These are phyloP conservation scores for Stagonosporopsis tanaceti DNA, from an alignment of 2,329 filamentous ascomycete genomes.

Conservation along the genomic window DNA sequence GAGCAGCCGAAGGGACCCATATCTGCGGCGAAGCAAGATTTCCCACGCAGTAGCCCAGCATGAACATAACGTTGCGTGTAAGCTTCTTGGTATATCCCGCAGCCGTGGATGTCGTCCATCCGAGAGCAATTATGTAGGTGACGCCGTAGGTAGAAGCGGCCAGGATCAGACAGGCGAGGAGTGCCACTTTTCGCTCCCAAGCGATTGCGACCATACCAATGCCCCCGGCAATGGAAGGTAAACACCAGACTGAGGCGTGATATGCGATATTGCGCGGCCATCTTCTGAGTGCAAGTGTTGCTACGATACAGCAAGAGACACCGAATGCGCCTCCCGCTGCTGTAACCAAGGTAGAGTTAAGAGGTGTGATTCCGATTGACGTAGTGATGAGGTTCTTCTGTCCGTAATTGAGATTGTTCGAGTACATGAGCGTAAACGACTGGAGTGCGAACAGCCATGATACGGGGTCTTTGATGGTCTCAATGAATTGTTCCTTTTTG, in stretches of 20 bases:
- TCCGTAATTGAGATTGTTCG: neutral
- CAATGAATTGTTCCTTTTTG: constrained; percentile 2
- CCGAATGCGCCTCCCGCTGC: neutral
- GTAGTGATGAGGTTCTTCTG: neutral
- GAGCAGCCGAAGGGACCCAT: neutral
- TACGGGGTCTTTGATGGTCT: constrained; percentile 2
- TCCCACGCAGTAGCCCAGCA: constrained; percentile 4
- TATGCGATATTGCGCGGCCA: neutral
- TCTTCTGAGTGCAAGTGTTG: neutral
- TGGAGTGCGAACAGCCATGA: neutral
- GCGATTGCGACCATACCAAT: neutral
- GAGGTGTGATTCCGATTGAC: neutral
- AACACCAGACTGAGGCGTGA: neutral
- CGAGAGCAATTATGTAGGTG: neutral
- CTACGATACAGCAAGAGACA: neutral
- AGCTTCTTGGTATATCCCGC: constrained; percentile 7
- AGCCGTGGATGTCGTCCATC: constrained; percentile 6
- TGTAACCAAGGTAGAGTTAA: neutral
- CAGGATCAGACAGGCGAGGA: neutral
- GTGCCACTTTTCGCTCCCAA: neutral
- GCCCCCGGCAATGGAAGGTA: neutral
- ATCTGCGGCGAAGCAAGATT: constrained; percentile 7
- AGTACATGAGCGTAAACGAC: neutral
- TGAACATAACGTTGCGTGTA: constrained; percentile 6
- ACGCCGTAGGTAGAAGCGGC: neutral